Evolutionary conservation across 148 eudicot genomes (phyloP).

Genomic region (Camellia lanceoleosa): DNA sequence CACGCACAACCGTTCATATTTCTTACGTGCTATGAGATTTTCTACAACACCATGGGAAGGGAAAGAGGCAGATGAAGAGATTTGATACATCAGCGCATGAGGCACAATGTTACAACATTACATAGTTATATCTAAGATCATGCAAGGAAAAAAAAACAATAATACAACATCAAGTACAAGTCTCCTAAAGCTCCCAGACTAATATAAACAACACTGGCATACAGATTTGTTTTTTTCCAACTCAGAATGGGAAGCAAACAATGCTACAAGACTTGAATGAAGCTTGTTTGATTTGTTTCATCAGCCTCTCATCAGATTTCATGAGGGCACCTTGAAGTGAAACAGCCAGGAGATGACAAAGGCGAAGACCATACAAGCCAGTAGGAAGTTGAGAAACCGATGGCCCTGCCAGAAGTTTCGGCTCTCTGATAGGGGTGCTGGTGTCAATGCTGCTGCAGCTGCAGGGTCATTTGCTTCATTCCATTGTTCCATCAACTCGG

Average conservation of each 20-base stretch:
- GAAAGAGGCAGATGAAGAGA: not conserved
- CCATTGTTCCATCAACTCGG: conserved; percentile 53
- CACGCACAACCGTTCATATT: not conserved
- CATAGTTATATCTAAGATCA: not conserved
- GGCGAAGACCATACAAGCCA: conserved; percentile 92
- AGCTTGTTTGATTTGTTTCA: not conserved
- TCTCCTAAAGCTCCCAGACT: conserved; percentile 4
- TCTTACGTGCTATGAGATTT: not conserved
- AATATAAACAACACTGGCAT: conserved; percentile 3
- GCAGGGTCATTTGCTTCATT: conserved; percentile 50
- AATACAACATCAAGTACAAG: not conserved
- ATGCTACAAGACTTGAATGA: not conserved
- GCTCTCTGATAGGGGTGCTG: conserved; percentile 38
- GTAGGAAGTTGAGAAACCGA: conserved; percentile 72
- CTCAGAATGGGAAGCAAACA: conserved; percentile 1
- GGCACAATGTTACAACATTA: not conserved
- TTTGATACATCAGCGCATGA: not conserved
- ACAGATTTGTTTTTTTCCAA: not conserved
- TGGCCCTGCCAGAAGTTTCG: conserved; percentile 85
- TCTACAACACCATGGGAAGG: not conserved
- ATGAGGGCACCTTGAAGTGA: conserved; percentile 79
- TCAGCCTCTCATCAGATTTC: conserved; percentile 23
- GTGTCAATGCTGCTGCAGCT: conserved; percentile 25
- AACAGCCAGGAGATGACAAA: conserved; percentile 95
- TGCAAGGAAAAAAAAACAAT: not conserved